These are phyloP conservation scores for Aureobasidium sp. DNA, from an alignment of 2,329 filamentous ascomycete species.

Conservation along the genomic window DNA sequence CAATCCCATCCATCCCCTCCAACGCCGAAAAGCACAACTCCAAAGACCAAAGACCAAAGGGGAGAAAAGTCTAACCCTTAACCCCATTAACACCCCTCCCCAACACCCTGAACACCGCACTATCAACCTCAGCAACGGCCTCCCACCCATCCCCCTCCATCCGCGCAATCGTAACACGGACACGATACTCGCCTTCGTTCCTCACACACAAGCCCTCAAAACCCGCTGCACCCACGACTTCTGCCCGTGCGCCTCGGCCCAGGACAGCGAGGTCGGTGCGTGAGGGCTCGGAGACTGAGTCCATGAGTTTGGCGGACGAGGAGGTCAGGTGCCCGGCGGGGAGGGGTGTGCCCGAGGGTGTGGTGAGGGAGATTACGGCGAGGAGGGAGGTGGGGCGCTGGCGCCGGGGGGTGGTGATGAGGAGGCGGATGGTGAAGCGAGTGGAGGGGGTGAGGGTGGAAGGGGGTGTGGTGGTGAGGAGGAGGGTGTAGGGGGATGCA, in stretches of 20 bases:
- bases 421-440: background rate
- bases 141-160: constrained; percentile 2
- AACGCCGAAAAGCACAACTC: background rate
- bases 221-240: background rate
- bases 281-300: background rate
- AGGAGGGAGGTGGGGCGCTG: background rate
- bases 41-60: background rate
- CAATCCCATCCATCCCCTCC: background rate
- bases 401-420: background rate
- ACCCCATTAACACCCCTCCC: background rate
- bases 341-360: background rate
- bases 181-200: background rate
- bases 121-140: constrained; percentile 1
- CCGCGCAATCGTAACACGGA: background rate
- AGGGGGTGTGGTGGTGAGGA: background rate
- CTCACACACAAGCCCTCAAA: constrained; percentile 3
- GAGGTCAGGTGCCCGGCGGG: background rate
- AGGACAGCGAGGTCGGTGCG: background rate
- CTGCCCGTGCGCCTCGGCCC: background rate
- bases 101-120: background rate
- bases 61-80: background rate
- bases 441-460: background rate
- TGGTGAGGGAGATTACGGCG: background rate
- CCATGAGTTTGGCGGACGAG: background rate
- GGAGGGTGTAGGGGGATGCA: background rate